Evolutionary conservation across 2,329 filamentous ascomycete genomes (phyloP), one percentile per base, ranked within the genome.

Genomic region (Pseudopyrenochaeta lycopersici): DNA sequence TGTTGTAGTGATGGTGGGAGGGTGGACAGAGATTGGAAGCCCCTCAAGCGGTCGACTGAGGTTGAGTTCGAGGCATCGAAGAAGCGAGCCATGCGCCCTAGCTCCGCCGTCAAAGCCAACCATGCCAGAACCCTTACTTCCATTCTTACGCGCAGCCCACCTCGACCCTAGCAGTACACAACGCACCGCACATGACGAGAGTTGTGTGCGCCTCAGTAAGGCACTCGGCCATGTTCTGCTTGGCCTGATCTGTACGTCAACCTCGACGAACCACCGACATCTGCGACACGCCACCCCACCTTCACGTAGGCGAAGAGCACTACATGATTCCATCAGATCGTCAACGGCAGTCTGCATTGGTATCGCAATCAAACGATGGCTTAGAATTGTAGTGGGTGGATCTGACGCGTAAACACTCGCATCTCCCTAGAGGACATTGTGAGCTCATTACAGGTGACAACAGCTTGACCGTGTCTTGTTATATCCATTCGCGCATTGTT

Each of bases 1-100:
- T 75, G 54, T 71, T 64, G 63, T 59, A 65, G 59, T 54, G 66
- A 60, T 63, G 67, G 64, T 63, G 60, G 56, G 42, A 58, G 57
- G 58, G 55, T 60, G 60, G 59, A 48, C 35, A 53, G 53, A 36
- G 35, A 54, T 46, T 49, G 12, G 53, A 46, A 49, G 50, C 56
- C 56, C 52, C 62, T 63, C 62, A 60, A 60, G 60, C 54, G 62
- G 54, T 64, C 54, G 62, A 62, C 40, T 55, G 63, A 74, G 67
- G 67, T 23, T 39, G 36, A 17, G 36, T 21, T 71, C 60, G 60
- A 63, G 54, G 58, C 65, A 60, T 38, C 54, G 60, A 64, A 56
- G 49, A 60, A 59, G 54, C 58, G 52, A 60, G 62, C 47, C 49
- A 51, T 9, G 42, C 55, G 51, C 58, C 47, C 30, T 49, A 41